Base-by-base conservation (phyloP, 768 basidiomycete species). In the Hydnum rufescens region DNA sequence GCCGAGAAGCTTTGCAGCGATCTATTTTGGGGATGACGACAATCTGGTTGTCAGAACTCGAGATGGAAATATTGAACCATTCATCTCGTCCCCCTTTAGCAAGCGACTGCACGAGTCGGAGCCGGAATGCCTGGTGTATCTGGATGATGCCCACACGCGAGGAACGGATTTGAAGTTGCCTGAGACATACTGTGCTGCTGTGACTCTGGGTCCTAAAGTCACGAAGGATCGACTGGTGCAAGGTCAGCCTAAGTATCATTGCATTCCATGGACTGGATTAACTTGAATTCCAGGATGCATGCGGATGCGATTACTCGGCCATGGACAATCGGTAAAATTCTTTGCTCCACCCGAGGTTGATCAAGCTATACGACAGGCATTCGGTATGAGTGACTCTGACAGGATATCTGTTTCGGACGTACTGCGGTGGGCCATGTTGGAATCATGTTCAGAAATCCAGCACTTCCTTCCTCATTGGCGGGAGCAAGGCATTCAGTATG, bases 181-280 rank as follows among this genome's bases (percentile, higher is more conserved):
- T n/a, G 6, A 8, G 6, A 42, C n/a, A 5, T 13, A 13, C 6
- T 18, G 39, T 18, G 51, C 51, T 5, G 51, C 51, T 19, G 51
- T 52, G 6, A 52, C 51, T 8, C 26, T 52, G 28, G 51, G 51
- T 26, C 51, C 44, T 47, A 49, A 48, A 23, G 8, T 52, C 4
- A 72, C 69, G 0, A 76, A 76, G 52, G 75, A 76, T 62, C 64
- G 69, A 44, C 57, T 76, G 3, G 61, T 68, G 2, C 75, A 76
- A 66, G 75, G 74, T 68, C 34, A 43, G 65, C 51, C 8, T 5
- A 16, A 25, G 23, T 36, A 31, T 28, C 6, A 50, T 49, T 29
- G 6, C 18, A 49, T 13, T 13, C 51, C 5, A 28, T 32, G 19
- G 25, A 26, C 54, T 31, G 28, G 30, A 50, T 22, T 19, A 13